Base-by-base conservation (phyloP, 805 yeast species). In the Wickerhamomyces chaumierensis region DNA sequence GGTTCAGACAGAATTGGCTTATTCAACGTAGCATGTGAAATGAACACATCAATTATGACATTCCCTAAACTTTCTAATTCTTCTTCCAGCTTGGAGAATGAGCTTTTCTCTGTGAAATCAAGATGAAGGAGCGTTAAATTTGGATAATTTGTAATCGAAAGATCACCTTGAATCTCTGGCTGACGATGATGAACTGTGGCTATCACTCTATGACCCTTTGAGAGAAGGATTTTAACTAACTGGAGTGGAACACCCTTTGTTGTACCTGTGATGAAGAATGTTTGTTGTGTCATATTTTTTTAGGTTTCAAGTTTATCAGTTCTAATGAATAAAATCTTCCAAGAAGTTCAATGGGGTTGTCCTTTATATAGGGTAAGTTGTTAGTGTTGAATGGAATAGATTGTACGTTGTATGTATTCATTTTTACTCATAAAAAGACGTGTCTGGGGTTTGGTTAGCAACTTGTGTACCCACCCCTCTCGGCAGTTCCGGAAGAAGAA, bases 11-110 rank as follows among this genome's bases (percentile, higher is more conserved):
- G 19, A 34, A 34, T 44, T 1, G 55, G 49, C 9, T 41, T 47
- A 42, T 48, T 49, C 18, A 48, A 33, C 9, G 61, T 66, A 8
- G 64, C 63, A 44, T 62, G 63, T 18, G 58, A 51, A 34, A 63
- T 55, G 33, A 56, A 58, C 4, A 60, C 56, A 45, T 63, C 67
- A 39, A 63, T 56, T 1, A 45, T 48, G 34, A 44, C 34, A 13
- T 47, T 40, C 12, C 29, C 29, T n/a, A 52, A 31, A 21, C 35
- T 40, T 28, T 42, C 41, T 28, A 52, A 35, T 31, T 52, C 57
- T 8, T 39, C 35, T 1, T 46, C 36, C 5, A 52, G 31, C 2
- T 46, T 38, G 8, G 37, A 33, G 33, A 42, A 40, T 2, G 46
- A 36, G 13, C 48, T 45, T 0, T 38, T 35, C 16, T 47, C 48